phyloP scores from a whole-genome alignment of 2,329 filamentous ascomycete species.

The Madurella fahalii region DNA sequence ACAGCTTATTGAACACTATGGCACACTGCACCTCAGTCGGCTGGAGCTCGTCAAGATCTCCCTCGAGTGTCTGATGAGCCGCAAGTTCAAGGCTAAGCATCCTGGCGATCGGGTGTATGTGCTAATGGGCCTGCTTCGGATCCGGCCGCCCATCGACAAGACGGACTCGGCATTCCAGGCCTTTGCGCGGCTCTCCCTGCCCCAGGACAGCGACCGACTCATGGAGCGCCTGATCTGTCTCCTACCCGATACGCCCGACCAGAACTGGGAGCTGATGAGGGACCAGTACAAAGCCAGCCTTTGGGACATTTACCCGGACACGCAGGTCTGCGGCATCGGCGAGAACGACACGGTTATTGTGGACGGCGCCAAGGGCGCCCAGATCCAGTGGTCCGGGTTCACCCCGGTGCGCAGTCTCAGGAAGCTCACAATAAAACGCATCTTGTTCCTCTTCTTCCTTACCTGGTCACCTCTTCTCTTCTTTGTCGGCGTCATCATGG shows the following conservation, averaged over 20 bases:
- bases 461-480: slow-evolving; percentile 24
- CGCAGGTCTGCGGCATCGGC: slow-evolving; percentile 33
- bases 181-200: slow-evolving; percentile 34
- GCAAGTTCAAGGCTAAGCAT: slow-evolving; percentile 24
- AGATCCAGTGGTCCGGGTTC: slow-evolving; percentile 34
- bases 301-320: slow-evolving; percentile 34
- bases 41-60: slow-evolving; percentile 32
- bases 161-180: slow-evolving; percentile 35
- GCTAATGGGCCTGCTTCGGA: slow-evolving; percentile 35
- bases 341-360: slow-evolving; percentile 34
- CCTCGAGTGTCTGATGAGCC: slow-evolving; percentile 31
- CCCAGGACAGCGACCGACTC: slow-evolving; percentile 34
- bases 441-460: background rate
- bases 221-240: slow-evolving; percentile 34
- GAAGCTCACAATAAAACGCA: background rate
- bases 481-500: slow-evolving; percentile 32
- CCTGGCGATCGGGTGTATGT: slow-evolving; percentile 35
- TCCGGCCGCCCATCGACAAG: slow-evolving; percentile 31
- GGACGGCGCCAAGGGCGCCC: slow-evolving; percentile 32
- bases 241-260: slow-evolving; percentile 23
- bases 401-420: slow-evolving; percentile 27
- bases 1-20: slow-evolving; percentile 35
- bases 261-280: slow-evolving; percentile 26
- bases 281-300: slow-evolving; percentile 32
- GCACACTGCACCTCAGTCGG: slow-evolving; percentile 31